phyloP scores from a whole-genome alignment of 2,329 filamentous ascomycete species.

The Tolypocladium amazonense region DNA sequence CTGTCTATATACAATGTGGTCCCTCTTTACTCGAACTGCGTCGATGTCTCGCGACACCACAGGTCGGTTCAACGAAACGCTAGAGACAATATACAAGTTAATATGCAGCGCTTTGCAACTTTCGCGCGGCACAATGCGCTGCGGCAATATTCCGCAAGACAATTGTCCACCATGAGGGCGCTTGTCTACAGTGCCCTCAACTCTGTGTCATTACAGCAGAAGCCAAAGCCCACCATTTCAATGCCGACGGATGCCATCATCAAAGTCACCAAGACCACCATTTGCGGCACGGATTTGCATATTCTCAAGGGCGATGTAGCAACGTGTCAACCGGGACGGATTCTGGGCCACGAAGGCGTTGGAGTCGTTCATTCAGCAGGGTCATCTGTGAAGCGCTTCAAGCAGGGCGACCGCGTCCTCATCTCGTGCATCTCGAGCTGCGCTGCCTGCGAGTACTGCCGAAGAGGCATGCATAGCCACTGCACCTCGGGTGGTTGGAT shows the following conservation, averaged over 20 bases:
- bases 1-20: no score
- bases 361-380: slow-evolving; percentile 36
- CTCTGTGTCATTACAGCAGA: slow-evolving; percentile 26
- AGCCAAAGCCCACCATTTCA: slow-evolving; percentile 28
- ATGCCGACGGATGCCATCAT: slow-evolving; percentile 37
- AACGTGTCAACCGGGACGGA: slow-evolving; percentile 29
- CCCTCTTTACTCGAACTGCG: no score
- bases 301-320: slow-evolving; percentile 44
- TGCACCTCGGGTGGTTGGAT: slow-evolving; percentile 44
- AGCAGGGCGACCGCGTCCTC: slow-evolving; percentile 39
- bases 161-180: slow-evolving; percentile 28
- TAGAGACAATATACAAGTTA: not conserved
- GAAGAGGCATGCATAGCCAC: slow-evolving; percentile 38
- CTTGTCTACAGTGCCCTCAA: slow-evolving; percentile 29
- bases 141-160: not conserved
- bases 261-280: slow-evolving; percentile 34
- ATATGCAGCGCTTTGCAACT: not conserved
- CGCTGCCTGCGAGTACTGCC: slow-evolving; percentile 39
- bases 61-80: not conserved
- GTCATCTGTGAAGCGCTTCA: slow-evolving; percentile 31
- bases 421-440: slow-evolving; percentile 41
- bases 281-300: slow-evolving; percentile 46
- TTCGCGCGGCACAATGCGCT: not conserved
- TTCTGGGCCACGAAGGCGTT: slow-evolving; percentile 44
- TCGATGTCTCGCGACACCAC: not conserved